Percentiles rank a stretch among this genome's conserved stretches.
phyloP scores from a whole-genome alignment of 352 stramenopile genomes.

The Phytophthora tubulina region DNA sequence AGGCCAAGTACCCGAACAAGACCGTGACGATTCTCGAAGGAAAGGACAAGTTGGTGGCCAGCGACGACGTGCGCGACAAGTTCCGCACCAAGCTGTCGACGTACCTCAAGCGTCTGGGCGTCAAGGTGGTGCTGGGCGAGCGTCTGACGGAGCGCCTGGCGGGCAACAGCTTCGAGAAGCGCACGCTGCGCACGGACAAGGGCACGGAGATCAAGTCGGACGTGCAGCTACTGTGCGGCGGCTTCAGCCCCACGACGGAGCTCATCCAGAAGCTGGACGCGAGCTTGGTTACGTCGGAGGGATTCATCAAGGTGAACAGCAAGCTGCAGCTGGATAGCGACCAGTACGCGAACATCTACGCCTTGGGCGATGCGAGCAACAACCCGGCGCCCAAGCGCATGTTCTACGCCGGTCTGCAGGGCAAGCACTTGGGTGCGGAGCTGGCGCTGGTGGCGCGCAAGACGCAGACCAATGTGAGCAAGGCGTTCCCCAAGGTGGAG shows the following conservation, averaged over 20 bases:
- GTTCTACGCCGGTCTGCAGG: constrained; percentile 54
- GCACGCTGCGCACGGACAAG: constrained; percentile 56
- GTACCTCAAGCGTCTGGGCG: constrained; percentile 47
- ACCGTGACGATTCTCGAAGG: constrained; percentile 65
- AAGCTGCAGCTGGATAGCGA: constrained; percentile 55
- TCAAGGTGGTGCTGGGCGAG: constrained; percentile 63
- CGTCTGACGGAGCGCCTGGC: constrained; percentile 45
- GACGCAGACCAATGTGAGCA: constrained; percentile 44
- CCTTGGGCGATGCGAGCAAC: constrained; percentile 61
- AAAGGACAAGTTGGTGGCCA: constrained; percentile 42
- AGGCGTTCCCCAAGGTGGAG: constrained; percentile 49
- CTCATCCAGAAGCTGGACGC: constrained; percentile 49
- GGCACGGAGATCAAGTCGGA: constrained; percentile 60
- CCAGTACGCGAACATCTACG: constrained; percentile 60
- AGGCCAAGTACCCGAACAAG: constrained; percentile 62
- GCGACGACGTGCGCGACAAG: constrained; percentile 52
- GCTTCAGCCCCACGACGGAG: constrained; percentile 51
- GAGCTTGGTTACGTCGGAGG: constrained; percentile 45
- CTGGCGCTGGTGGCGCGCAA: constrained; percentile 50
- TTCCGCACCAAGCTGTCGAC: constrained; percentile 53
- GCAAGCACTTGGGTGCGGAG: constrained; percentile 50
- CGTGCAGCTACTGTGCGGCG: constrained; percentile 54
- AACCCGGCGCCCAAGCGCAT: constrained; percentile 55
- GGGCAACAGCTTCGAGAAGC: constrained; percentile 54
- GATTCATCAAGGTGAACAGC: constrained; percentile 58